phyloP scores from a whole-genome alignment of 2,329 filamentous ascomycete species.

The Tolypocladium amazonense region DNA sequence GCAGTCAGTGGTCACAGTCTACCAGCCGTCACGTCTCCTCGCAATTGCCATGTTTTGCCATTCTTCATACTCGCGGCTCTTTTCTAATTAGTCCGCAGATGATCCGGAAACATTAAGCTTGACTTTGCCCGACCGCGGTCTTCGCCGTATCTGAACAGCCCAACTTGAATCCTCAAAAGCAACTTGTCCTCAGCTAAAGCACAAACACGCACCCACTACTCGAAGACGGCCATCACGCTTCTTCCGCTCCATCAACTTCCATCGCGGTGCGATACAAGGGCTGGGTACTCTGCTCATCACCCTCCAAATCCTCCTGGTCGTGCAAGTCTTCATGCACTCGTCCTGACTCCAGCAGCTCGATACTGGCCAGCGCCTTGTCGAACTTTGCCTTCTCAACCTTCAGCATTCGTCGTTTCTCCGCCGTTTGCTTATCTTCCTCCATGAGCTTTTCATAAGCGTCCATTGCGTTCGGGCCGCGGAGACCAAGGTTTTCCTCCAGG shows the following conservation, averaged over 20 bases:
- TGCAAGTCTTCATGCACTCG: conserved; percentile 9
- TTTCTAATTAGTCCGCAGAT: too few species aligned
- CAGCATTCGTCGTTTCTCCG: conserved; percentile 26
- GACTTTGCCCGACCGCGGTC: background rate
- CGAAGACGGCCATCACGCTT: background rate
- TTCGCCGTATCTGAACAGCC: background rate
- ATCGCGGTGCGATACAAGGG: conserved; percentile 6
- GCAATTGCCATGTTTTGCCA: too few species aligned
- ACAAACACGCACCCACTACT: background rate
- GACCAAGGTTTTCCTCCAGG: conserved; percentile 32
- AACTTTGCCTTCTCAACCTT: conserved; percentile 35
- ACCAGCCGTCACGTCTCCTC: background rate
- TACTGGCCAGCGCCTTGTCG: conserved; percentile 33
- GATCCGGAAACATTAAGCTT: background rate
- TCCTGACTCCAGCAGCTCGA: conserved; percentile 28
- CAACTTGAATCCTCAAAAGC: background rate
- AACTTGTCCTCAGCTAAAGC: background rate
- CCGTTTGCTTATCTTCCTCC: conserved; percentile 36
- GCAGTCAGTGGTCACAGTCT: too few species aligned
- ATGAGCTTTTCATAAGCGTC: conserved; percentile 31
- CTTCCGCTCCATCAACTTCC: conserved; percentile 7
- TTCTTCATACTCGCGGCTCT: background rate
- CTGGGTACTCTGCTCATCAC: conserved; percentile 2
- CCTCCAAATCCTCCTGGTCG: conserved; percentile 3
- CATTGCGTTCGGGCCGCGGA: conserved; percentile 18